Evolutionary conservation across 2,329 filamentous ascomycete genomes (phyloP), one percentile per base, ranked within the genome.

Genomic region (Colletotrichum cereale): DNA sequence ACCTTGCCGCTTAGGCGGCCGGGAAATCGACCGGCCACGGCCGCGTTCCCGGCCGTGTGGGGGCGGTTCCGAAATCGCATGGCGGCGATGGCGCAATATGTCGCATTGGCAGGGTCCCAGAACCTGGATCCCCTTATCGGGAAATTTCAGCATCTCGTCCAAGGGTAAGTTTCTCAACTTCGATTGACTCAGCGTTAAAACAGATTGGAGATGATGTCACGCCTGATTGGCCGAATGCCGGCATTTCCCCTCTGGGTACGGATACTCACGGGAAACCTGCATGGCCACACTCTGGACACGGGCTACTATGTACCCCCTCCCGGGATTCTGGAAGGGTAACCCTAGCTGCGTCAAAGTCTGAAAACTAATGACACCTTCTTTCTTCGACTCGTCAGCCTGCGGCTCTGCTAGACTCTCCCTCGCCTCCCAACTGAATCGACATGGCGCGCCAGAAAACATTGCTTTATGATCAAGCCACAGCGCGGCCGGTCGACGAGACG

Each of bases 51-150:
- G 65, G 44, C 40, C 42, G 21, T 47, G 65, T 63, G 68, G 65
- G 50, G 68, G 36, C 26, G 36, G 26, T 24, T 40, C 69, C 69
- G 65, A 69, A 60, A 24, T 71, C 53, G 69, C 52, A 60, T 60
- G 31, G 47, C 42, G 38, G 57, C 56, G 52, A 72, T 72, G 58
- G 69, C 69, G 69, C 65, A 60, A 69, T 69, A 61, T 69, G 69
- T 68, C 65, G 69, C 69, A 50, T 64, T 72, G 52, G 16, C 58
- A 44, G 48, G 38, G 58, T 38, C 47, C 53, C 65, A 60, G 62
- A 65, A 40, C 68, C 65, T 68, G 68, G 52, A 60, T 60, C 31
- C 38, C 57, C 65, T 55, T 60, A 60, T 63, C 58, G 65, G 50
- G 42, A 63, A 63, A 21, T 26, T 67, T 38, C 64, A 11, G 34